phyloP scores from a whole-genome alignment of 1,139 yeast genomes.

The Candida anutae region DNA sequence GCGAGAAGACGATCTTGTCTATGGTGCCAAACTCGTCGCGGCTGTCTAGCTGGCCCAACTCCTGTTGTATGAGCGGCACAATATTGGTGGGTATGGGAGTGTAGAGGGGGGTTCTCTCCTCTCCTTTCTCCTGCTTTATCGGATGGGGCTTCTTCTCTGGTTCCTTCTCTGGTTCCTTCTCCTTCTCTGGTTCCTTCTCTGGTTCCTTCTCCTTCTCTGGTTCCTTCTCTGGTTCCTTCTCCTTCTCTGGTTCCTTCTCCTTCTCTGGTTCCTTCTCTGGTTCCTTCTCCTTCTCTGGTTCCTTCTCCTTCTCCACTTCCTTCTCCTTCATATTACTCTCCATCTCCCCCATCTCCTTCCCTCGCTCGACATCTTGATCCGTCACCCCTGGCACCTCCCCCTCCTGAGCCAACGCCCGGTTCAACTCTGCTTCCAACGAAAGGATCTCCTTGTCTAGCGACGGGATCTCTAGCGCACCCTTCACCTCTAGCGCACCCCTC shows the following conservation, averaged over 20 bases:
- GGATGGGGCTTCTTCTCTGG: background rate
- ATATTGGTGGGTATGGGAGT: slow-evolving; percentile 10
- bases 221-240: slow-evolving; percentile 1
- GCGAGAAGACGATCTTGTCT: slow-evolving; percentile 9
- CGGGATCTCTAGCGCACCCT: too few relatives aligned
- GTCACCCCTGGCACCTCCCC: too few relatives aligned
- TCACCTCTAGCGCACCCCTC: too few relatives aligned
- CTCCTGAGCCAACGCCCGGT: slow-evolving; percentile 6
- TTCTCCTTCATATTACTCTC: too few relatives aligned
- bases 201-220: background rate
- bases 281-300: too few relatives aligned
- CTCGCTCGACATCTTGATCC: too few relatives aligned
- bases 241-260: too few relatives aligned
- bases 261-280: too few relatives aligned
- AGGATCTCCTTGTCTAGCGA: too few relatives aligned
- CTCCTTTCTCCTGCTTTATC: background rate
- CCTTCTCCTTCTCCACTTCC: too few relatives aligned
- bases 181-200: too few relatives aligned
- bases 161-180: slow-evolving; percentile 1
- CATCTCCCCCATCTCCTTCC: too few relatives aligned
- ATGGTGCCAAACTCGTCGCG: slow-evolving; percentile 10
- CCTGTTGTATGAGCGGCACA: slow-evolving; percentile 9
- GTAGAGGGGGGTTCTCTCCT: slow-evolving; percentile 4
- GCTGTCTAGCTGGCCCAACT: slow-evolving; percentile 6
- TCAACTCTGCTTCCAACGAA: slow-evolving; percentile 8